phyloP scores from a whole-genome alignment of 2,329 filamentous ascomycete species.

The Trichophyton benhamiae region DNA sequence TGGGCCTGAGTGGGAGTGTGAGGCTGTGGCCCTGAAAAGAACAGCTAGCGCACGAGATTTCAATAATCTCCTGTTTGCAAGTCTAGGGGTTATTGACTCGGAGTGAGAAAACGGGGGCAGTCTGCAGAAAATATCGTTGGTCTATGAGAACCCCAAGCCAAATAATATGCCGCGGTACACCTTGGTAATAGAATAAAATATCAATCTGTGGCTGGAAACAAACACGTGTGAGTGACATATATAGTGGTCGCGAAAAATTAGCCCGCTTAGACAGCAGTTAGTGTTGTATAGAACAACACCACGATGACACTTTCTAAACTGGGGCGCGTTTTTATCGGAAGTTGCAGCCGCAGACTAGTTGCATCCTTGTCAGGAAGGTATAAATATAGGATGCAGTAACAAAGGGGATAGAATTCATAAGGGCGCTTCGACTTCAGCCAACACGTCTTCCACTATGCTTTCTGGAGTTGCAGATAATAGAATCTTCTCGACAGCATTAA shows the following conservation, averaged over 20 bases:
- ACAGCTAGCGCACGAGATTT: neutral
- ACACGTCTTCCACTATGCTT: slow-evolving; percentile 46
- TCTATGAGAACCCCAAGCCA: too few species aligned
- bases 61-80: neutral
- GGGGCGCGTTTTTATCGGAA: neutral
- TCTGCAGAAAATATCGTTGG: too few species aligned
- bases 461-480: slow-evolving; percentile 48
- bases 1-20: neutral
- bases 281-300: neutral
- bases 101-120: too few species aligned
- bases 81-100: too few species aligned
- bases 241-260: too few species aligned
- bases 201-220: too few species aligned
- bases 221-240: too few species aligned
- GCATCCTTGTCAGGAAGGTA: neutral
- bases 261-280: too few species aligned
- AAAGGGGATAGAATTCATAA: slow-evolving; percentile 23
- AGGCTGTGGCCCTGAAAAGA: neutral
- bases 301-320: neutral
- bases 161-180: too few species aligned
- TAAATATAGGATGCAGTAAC: neutral
- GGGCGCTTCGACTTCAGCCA: slow-evolving; percentile 46
- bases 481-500: slow-evolving; percentile 54
- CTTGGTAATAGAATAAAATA: too few species aligned
- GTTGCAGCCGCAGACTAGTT: neutral